Evolutionary conservation across 164 flowering plant species (phyloP).

Genomic region (Dillenia suffruticosa): DNA sequence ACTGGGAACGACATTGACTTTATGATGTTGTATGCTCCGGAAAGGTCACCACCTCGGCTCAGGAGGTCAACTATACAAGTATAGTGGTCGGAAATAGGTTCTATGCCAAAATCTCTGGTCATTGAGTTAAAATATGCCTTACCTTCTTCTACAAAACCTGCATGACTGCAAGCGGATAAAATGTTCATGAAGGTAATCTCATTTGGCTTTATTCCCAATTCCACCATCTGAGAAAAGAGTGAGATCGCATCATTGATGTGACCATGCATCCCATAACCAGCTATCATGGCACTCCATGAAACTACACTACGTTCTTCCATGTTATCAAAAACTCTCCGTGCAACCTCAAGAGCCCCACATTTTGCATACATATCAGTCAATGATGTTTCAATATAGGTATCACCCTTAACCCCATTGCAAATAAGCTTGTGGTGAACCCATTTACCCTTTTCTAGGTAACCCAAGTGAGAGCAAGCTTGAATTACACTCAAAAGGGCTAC

Average conservation of each 20-base stretch:
- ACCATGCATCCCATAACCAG: conserved; percentile 70
- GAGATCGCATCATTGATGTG: conserved; percentile 35
- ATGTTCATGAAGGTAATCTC: conserved; percentile 64
- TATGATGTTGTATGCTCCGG: conserved; percentile 50
- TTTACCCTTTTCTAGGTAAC: conserved; percentile 65
- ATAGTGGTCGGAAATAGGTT: conserved; percentile 56
- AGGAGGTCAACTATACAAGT: conserved; percentile 78
- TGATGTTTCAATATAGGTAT: conserved; percentile 51
- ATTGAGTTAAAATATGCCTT: conserved; percentile 49
- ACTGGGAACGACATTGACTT: conserved; percentile 47
- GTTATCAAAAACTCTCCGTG: conserved; percentile 46
- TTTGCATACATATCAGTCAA: conserved; percentile 77
- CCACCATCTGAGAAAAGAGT: conserved; percentile 54
- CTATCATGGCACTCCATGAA: conserved; percentile 80
- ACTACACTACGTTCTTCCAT: conserved; percentile 48
- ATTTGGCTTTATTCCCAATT: conserved; percentile 56
- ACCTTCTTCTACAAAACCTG: conserved; percentile 65
- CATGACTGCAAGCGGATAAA: conserved; percentile 75
- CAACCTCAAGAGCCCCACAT: conserved; percentile 63
- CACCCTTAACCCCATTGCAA: conserved; percentile 34
- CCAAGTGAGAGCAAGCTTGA: conserved; percentile 73
- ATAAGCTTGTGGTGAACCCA: conserved; percentile 79
- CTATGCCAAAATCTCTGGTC: conserved; percentile 36
- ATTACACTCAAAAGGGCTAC: conserved; percentile 57
- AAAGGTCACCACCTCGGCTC: conserved; percentile 72